Conservation (phyloP, 495 filamentous ascomycete species). For the Neurospora sp. region DNA sequence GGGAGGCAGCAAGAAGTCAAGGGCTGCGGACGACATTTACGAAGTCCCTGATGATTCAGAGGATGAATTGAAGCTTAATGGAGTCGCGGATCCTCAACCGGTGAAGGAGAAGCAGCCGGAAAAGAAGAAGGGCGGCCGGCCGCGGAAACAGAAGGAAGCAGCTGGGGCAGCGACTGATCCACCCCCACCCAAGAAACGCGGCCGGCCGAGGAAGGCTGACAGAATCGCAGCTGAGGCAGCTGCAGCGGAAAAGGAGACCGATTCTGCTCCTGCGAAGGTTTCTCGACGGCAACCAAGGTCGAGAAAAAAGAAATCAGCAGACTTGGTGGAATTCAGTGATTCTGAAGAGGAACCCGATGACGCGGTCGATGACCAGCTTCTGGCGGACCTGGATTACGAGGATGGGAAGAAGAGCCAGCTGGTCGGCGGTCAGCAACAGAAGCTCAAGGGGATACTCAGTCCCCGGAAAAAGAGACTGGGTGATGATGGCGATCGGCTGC, state of each 20-base stretch:
- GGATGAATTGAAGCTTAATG: conserved; percentile 18
- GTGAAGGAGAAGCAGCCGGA: neutral
- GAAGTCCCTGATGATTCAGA: conserved; percentile 32
- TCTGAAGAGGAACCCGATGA: neutral
- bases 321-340: neutral
- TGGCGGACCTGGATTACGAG: neutral
- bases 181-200: conserved; percentile 10
- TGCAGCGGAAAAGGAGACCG: neutral
- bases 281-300: neutral
- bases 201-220: conserved; percentile 7
- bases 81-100: neutral
- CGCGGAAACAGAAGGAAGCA: neutral
- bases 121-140: neutral
- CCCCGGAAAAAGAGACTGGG: conserved; percentile 21
- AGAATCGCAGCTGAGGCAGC: conserved; percentile 5
- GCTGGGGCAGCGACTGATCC: neutral
- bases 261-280: conserved; percentile 2
- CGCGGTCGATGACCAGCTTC: neutral
- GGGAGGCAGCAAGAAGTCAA: neutral
- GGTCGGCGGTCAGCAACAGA: neutral
- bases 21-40: conserved; percentile 18
- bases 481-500: conserved; percentile 6
- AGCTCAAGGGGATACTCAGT: conserved; percentile 31
- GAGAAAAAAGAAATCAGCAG: neutral
- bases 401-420: neutral